Evolutionary conservation across 768 basidiomycete genomes (phyloP).

Genomic region (Tubosaeta sp.): DNA sequence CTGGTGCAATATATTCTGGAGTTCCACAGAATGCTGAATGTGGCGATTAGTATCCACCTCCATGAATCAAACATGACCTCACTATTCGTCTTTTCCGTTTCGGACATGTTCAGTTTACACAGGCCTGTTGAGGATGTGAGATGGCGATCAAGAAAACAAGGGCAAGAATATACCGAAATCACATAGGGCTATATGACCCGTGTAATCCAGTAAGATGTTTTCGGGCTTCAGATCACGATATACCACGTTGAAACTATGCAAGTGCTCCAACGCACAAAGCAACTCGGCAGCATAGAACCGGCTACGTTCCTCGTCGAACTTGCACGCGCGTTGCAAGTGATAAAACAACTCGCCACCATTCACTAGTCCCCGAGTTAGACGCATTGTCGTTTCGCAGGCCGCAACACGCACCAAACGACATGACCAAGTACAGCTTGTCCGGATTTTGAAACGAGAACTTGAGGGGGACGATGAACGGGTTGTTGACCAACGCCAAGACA

Average conservation of each 20-base stretch:
- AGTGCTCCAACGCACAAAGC: conserved; percentile 88
- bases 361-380: conserved; percentile 41
- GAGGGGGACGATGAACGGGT: conserved; percentile 97
- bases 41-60: conserved; percentile 3
- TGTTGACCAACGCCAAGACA: conserved; percentile 94
- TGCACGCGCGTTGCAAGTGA: conserved; percentile 93
- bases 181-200: conserved; percentile 95
- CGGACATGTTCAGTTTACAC: conserved; percentile 96
- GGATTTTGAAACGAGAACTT: conserved; percentile 99
- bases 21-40: conserved; percentile 90
- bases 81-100: conserved; percentile 97
- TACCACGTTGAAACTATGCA: conserved; percentile 97
- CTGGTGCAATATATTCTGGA: conserved; percentile 97
- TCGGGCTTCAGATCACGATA: conserved; percentile 98
- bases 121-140: conserved; percentile 44
- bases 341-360: conserved; percentile 99
- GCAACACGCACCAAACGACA: conserved; percentile 77
- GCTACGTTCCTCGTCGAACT: conserved; percentile 90
- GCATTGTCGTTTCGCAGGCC: neutral
- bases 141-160: neutral
- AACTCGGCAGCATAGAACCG: conserved; percentile 99
- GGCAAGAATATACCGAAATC: conserved; percentile 67
- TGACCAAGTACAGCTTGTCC: conserved; percentile 94
- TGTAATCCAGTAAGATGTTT: conserved; percentile 96
- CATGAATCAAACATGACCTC: conserved; percentile 20